Evolutionary conservation across 805 yeast species (phyloP), one percentile per base, ranked within the genome.

Genomic region (Starmerella sp.): DNA sequence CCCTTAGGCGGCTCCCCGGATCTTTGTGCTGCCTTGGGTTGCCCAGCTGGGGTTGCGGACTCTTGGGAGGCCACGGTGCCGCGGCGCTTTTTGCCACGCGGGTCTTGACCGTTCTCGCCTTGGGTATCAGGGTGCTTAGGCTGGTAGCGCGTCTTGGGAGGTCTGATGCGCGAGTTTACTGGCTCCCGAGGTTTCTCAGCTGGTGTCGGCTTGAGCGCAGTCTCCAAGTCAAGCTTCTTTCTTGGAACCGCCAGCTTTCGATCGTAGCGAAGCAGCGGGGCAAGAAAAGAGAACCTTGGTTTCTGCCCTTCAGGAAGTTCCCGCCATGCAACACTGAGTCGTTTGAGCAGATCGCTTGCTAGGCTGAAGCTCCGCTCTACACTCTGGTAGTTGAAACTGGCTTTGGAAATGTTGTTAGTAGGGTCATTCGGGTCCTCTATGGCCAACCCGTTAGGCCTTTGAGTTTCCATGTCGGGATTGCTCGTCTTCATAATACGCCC

Each of bases 381-480:
- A 62, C 83, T 86, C 39, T 87, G 70, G 43, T 87, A 72, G 66
- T 89, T 89, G 71, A 81, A 87, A 1, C 95, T 82, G 5, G 96
- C 86, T 61, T 95, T 75, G 47, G 93, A 81, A 48, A 91, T 83
- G 66, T 91, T 91, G 65, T 91, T 91, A n/a, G 72, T 60, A 2
- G 81, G 73, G 64, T 90, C 96, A 49, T 84, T 82, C 1, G 97
- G 97, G 66, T 91, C 97, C 68, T 85, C 91, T 34, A 91, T 85
- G 1, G 88, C 83, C 41, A 69, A 66, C 82, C 86, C 38, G 79
- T 55, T 53, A 10, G 75, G 76, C 53, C 82, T 76, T 6, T 73
- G 53, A 44, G 81, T 71, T 51, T 76, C 74, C 58, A 84, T 64
- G 39, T 70, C 75, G 5, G 78, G 78, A 66, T 80, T 73, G 10